Evolutionary conservation across 306 rosid genomes (phyloP), one percentile per base, ranked within the genome.

Genomic region (Lathyrus oleraceus): DNA sequence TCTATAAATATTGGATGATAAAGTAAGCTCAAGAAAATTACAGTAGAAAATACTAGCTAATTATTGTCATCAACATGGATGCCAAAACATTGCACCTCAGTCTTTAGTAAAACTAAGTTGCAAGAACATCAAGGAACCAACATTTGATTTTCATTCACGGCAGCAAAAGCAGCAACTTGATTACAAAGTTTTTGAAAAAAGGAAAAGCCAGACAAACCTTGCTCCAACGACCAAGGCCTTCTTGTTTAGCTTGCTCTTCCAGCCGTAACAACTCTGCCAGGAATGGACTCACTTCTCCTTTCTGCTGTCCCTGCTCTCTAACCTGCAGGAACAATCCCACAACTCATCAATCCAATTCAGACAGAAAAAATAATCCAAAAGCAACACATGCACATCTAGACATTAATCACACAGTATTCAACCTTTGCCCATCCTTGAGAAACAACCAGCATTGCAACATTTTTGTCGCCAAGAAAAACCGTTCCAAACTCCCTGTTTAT

Each of bases 191-290:
- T 15, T 8, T 25, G 4, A 58, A 72, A 62, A 30, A 56, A 14
- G 40, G 36, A 64, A 66, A 49, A 48, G 64, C 45, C 20, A 68
- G 67, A 65, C 80, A 43, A 58, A 94, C n/a, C n/a, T n/a, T n/a
- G n/a, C n/a, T 95, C 96, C 96, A 89, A 57, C 96, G 91, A 66
- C 99, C 99, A 78, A 86, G 82, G 44, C 97, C 97, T 28, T 89
- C 88, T 67, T 88, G 89, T 85, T 87, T 87, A 40, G 96, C 97
- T 70, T 56, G n/a, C n/a, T 95, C 99, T 81, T 95, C 96, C n/a
- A 83, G 76, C n/a, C 88, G 85, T 23, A 84, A 79, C 81, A 95
- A 74, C 49, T 95, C 96, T n/a, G 91, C 73, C 20, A 95, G 82
- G 82, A 81, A 87, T 12, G 97, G 99, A 75, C 97, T 95, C 3